A percentile compares a stretch with the other conserved stretches of the same genome.
Evolutionary conservation across 495 filamentous ascomycete species (phyloP).

Genomic region (Articulospora tetracladia): DNA sequence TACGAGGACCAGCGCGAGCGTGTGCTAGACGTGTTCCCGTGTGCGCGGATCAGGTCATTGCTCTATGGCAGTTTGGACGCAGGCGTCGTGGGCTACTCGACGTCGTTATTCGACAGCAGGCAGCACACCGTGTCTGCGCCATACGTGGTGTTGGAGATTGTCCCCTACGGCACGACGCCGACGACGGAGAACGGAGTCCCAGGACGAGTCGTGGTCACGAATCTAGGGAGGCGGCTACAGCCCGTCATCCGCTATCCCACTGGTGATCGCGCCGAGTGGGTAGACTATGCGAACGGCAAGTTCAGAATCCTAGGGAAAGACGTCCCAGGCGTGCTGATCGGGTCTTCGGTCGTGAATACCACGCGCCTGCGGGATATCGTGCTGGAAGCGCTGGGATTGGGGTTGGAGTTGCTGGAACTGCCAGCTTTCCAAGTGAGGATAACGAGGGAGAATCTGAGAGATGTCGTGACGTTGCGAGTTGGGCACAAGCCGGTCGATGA

Average conservation of each 20-base stretch:
- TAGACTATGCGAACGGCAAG: background rate
- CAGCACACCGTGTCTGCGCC: background rate
- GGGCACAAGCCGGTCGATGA: background rate
- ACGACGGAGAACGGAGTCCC: background rate
- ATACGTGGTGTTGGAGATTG: constrained; percentile 1
- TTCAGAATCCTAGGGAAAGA: background rate
- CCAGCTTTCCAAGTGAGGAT: background rate
- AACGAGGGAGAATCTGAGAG: background rate
- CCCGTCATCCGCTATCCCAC: background rate
- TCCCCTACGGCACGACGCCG: background rate
- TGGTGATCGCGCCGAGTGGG: constrained; percentile 1
- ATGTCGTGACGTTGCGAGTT: background rate
- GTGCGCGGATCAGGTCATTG: background rate
- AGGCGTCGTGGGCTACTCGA: background rate
- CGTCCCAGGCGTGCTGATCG: background rate
- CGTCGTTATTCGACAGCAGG: background rate
- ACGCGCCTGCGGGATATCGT: background rate
- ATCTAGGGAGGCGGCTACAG: background rate
- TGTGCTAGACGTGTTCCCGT: background rate
- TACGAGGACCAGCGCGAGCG: background rate
- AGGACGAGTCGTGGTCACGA: background rate
- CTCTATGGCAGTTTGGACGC: background rate
- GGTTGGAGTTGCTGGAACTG: background rate
- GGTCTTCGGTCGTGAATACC: background rate
- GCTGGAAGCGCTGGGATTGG: background rate